Percentiles rank a stretch among this genome's conserved stretches.
These are phyloP conservation scores for Ceratobasidium sp. DNA, from an alignment of 1,284 basidiomycete genomes.

Conservation along the genomic window DNA sequence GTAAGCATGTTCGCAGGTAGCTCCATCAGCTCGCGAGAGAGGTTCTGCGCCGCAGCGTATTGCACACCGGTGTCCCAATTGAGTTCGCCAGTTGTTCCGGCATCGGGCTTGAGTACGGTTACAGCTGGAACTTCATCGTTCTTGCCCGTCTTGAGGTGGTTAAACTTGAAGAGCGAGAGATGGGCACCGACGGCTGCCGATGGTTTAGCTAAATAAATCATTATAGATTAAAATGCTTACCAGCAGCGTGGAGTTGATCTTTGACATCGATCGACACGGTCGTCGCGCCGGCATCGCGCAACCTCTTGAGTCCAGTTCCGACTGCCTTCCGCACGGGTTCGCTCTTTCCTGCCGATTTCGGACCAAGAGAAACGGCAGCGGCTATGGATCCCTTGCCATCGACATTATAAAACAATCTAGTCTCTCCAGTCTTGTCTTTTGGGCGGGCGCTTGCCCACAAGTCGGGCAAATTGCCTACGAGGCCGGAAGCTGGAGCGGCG, in stretches of 20 bases:
- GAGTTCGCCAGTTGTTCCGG: slow-evolving; percentile 29
- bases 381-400: slow-evolving; percentile 61
- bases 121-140: slow-evolving; percentile 51
- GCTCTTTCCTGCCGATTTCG: slow-evolving; percentile 61
- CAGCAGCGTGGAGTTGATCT: slow-evolving; percentile 73
- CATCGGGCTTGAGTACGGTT: slow-evolving; percentile 16
- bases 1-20: slow-evolving; percentile 87
- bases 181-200: slow-evolving; percentile 78
- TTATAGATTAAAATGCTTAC: slow-evolving; percentile 56
- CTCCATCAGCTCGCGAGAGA: slow-evolving; percentile 89
- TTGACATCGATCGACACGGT: slow-evolving; percentile 70
- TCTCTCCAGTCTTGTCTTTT: slow-evolving; percentile 73
- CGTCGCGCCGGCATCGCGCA: slow-evolving; percentile 66
- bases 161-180: slow-evolving; percentile 79
- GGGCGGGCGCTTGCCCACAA: slow-evolving; percentile 63
- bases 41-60: slow-evolving; percentile 86
- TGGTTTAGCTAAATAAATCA: slow-evolving; percentile 12
- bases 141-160: slow-evolving; percentile 73
- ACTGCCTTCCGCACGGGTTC: slow-evolving; percentile 77
- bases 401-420: slow-evolving; percentile 69
- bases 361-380: slow-evolving; percentile 73
- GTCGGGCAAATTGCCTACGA: slow-evolving; percentile 56
- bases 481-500: slow-evolving; percentile 53
- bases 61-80: slow-evolving; percentile 77
- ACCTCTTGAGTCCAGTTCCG: slow-evolving; percentile 67